Conservation (phyloP, 1,139 yeast genomes). For the Taphrina pruni region DNA sequence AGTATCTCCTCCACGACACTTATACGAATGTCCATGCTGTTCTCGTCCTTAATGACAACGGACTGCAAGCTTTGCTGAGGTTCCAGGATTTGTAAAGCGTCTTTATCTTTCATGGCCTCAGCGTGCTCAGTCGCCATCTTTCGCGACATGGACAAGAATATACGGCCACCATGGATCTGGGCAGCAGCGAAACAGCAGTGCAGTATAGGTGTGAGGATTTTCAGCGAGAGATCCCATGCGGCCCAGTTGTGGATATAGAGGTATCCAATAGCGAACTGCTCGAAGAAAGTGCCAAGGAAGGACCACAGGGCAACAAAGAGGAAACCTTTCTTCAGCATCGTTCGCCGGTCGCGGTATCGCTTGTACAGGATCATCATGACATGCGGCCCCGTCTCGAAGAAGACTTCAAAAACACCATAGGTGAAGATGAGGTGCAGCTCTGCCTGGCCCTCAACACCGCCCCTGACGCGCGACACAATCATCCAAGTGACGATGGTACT, state of each 20-base stretch:
- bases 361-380: slow-evolving; percentile 24
- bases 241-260: slow-evolving; percentile 18
- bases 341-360: neutral
- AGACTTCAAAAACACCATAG: slow-evolving; percentile 25
- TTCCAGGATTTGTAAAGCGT: neutral
- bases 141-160: slow-evolving; percentile 25
- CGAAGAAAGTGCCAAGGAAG: slow-evolving; percentile 24
- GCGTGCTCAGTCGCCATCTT: slow-evolving; percentile 31
- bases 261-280: slow-evolving; percentile 25
- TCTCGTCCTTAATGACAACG: neutral
- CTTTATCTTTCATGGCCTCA: neutral
- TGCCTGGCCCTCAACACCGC: slow-evolving; percentile 28
- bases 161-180: slow-evolving; percentile 27
- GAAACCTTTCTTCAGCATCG: slow-evolving; percentile 19
- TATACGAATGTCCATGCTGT: neutral
- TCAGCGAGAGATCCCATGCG: slow-evolving; percentile 23
- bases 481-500: slow-evolving; percentile 17
- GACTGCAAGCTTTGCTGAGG: neutral
- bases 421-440: slow-evolving; percentile 25
- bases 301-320: slow-evolving; percentile 20
- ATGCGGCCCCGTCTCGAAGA: slow-evolving; percentile 31
- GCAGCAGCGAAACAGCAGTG: slow-evolving; percentile 30
- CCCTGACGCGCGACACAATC: slow-evolving; percentile 13
- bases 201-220: slow-evolving; percentile 25
- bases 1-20: slow-evolving; percentile 9